Conservation (phyloP, 2,329 filamentous ascomycete genomes). For the Myriosclerotinia scirpicola region DNA sequence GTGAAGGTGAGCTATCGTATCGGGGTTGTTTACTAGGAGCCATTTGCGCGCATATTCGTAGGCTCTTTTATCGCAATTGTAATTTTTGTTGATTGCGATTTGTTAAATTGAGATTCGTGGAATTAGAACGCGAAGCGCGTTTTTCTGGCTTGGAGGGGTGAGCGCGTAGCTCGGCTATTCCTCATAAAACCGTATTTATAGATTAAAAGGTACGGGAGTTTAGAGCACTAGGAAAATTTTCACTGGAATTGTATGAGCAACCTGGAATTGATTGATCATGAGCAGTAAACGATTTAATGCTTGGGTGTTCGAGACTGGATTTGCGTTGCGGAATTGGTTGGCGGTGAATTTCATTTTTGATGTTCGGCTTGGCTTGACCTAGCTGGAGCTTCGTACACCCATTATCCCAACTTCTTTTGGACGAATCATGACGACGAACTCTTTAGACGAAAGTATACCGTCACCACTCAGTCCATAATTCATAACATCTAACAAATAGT, state of each 20-base stretch:
- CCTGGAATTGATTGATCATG: background rate
- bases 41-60: constrained; percentile 22
- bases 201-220: background rate
- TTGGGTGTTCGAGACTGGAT: background rate
- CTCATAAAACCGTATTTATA: background rate
- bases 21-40: constrained; percentile 20
- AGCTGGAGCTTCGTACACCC: background rate
- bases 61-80: constrained; percentile 8
- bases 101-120: background rate
- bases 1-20: constrained; percentile 23
- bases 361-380: background rate
- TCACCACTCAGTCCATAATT: background rate
- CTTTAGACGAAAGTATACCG: background rate
- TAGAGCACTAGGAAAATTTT: background rate
- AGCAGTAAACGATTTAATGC: background rate
- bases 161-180: constrained; percentile 3
- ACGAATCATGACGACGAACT: background rate
- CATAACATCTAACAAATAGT: too few species aligned
- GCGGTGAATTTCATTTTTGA: background rate
- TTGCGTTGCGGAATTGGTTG: background rate
- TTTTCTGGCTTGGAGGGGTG: constrained; percentile 17
- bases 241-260: background rate
- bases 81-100: background rate
- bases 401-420: background rate
- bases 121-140: constrained; percentile 20